Evolutionary conservation across 176 grass and related monocot genomes (phyloP).

Genomic region (Ananas comosus): DNA sequence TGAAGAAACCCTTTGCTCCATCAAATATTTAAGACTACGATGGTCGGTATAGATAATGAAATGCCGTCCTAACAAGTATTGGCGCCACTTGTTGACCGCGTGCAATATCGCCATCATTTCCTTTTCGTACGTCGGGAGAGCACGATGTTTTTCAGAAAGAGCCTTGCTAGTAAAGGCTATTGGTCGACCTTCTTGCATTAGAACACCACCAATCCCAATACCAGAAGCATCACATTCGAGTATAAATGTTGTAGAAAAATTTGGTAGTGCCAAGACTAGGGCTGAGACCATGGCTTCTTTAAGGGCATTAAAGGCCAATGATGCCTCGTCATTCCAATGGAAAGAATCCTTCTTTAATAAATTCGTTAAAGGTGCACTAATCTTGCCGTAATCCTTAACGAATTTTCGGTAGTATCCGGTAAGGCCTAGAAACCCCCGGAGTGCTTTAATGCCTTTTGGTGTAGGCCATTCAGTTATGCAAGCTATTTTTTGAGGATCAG

Average conservation of each 20-base stretch:
- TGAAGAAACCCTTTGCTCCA: neutral
- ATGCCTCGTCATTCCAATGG: neutral
- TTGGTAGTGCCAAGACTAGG: neutral
- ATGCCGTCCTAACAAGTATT: neutral
- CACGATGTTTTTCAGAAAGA: neutral
- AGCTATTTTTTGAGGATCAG: neutral
- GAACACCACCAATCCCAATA: neutral
- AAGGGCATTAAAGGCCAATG: neutral
- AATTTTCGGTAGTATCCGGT: slow-evolving; percentile 7
- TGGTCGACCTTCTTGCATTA: neutral
- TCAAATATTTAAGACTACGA: neutral
- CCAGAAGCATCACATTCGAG: neutral
- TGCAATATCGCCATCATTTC: neutral
- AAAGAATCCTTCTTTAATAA: neutral
- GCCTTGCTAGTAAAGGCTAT: neutral
- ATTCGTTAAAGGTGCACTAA: neutral
- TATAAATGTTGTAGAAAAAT: neutral
- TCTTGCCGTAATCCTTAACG: neutral
- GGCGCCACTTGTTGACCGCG: neutral
- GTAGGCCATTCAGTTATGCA: neutral
- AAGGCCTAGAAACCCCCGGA: neutral
- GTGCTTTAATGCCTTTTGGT: neutral
- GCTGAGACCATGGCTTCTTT: neutral
- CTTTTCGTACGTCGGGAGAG: neutral
- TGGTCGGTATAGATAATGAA: slow-evolving; percentile 1